Base-by-base conservation (phyloP, 176 grass and related monocot genomes). In the Musa acuminata region DNA sequence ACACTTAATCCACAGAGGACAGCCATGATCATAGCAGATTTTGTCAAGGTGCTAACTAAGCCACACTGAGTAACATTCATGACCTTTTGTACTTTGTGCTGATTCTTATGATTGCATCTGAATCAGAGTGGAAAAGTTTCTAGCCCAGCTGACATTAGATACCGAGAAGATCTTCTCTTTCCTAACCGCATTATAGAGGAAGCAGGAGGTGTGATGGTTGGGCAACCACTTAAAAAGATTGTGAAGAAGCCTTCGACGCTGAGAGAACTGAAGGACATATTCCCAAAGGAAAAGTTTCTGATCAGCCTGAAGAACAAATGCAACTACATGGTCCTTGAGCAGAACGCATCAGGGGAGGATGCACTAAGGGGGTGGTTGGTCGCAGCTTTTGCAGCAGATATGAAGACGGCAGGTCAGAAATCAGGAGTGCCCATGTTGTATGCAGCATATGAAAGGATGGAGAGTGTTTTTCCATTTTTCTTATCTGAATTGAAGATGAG, bases 1-100 rank as follows among this genome's bases (percentile, higher is more conserved):
- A 91, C 96, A 27, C 91, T 95, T 19, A 99, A 95, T 75, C 91
- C 88, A 8, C 88, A 99, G 57, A 86, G 96, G 67, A 99, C 88
- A 11, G 91, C 91, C 55, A 87, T 91, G 91, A 84, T 99, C 57
- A 84, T 99, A 73, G 86, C 88, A 62, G 88, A 95, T 84, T 99
- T 89, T 67, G 57, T 91, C 68, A 85, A 91, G 96, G 90, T 99
- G 83, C 52, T 20, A 78, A 78, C 70, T 71, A 58, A 60, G 55
- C 55, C 9, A 67, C 55, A 58, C 79, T 14, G 23, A 22, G 22
- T 21, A 70, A 51, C 11, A 53, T 68, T 49, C 27, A 1, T 11
- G n/a, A 49, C 60, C 26, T 67, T 1, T 12, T 67, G 25, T 11
- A 8, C 16, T 57, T 13, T 55, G n/a, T 75, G 48, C 8, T 11